A percentile compares a stretch with the other conserved stretches of the same genome.
These are phyloP conservation scores for Massarina eburnea DNA, from an alignment of 2,329 filamentous ascomycete genomes.

Conservation along the genomic window DNA sequence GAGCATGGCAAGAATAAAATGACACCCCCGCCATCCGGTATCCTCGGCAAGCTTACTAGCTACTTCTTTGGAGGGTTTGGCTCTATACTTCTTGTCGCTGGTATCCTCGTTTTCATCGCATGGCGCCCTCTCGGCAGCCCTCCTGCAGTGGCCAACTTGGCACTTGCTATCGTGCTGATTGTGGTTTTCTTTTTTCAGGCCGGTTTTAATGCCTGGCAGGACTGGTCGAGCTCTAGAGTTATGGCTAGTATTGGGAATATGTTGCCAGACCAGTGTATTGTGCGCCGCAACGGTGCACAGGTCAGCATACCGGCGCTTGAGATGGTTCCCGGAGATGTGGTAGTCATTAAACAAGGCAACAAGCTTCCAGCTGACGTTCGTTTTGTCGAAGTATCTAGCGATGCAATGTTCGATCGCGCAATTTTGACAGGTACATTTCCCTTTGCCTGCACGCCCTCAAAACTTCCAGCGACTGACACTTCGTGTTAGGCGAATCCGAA, in stretches of 20 bases:
- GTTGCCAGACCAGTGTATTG: constrained; percentile 72
- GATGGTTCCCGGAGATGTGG: constrained; percentile 71
- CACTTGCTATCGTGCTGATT: constrained; percentile 71
- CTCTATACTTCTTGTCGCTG: constrained; percentile 66
- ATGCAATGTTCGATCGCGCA: constrained; percentile 72
- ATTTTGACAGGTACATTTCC: constrained; percentile 63
- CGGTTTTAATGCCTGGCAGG: constrained; percentile 61
- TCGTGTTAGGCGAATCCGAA: constrained; percentile 59
- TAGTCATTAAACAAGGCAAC: constrained; percentile 69
- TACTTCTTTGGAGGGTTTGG: constrained; percentile 82
- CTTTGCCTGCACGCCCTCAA: not conserved
- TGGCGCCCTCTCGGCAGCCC: constrained; percentile 76
- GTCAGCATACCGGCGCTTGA: constrained; percentile 56
- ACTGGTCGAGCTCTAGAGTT: constrained; percentile 74
- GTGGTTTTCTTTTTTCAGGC: constrained; percentile 66
- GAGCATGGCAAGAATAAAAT: constrained; percentile 69
- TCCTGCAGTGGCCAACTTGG: constrained; percentile 69
- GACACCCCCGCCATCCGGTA: constrained; percentile 64
- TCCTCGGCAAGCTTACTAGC: constrained; percentile 59
- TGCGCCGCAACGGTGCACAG: constrained; percentile 62
- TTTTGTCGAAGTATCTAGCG: constrained; percentile 67
- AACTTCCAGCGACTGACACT: constrained; percentile 9
- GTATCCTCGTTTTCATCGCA: constrained; percentile 72
- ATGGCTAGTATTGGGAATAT: constrained; percentile 80
- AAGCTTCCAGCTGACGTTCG: constrained; percentile 74